These are phyloP conservation scores for Acacia pycnantha DNA, from an alignment of 331 rosid genomes.

Conservation along the genomic window DNA sequence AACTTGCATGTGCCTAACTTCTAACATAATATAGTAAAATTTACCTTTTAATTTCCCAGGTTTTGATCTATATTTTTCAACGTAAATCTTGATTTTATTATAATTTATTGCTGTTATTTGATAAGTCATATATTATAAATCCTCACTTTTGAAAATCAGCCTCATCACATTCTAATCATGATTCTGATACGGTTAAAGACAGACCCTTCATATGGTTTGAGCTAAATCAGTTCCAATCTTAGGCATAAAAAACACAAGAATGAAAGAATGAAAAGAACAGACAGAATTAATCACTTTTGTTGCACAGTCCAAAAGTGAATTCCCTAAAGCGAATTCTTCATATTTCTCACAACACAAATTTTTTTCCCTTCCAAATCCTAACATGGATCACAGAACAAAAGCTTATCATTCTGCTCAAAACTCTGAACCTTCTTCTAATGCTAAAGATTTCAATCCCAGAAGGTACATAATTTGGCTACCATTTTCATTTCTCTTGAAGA, in stretches of 20 bases:
- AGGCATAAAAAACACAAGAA: background rate
- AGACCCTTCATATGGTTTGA: background rate
- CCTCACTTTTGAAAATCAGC: background rate
- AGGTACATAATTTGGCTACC: slow-evolving; percentile 13
- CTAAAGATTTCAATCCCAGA: slow-evolving; percentile 41
- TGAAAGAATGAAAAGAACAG: background rate
- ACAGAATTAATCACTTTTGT: background rate
- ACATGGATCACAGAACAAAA: background rate
- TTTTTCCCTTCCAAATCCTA: background rate
- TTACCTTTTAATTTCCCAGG: too few species aligned
- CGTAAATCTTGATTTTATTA: background rate
- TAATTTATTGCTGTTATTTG: background rate
- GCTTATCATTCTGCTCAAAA: slow-evolving; percentile 5
- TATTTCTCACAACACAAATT: background rate
- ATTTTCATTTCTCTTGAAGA: background rate
- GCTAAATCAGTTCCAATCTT: background rate
- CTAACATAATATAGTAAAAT: background rate
- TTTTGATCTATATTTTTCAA: background rate
- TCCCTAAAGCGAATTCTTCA: background rate
- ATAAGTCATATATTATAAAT: background rate
- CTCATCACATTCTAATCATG: background rate
- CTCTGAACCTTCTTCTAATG: slow-evolving; percentile 5
- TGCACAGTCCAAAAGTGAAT: background rate
- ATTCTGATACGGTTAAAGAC: background rate
- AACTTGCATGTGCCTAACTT: background rate